These are phyloP conservation scores for Staphylotrichum longicolle DNA, from an alignment of 495 filamentous ascomycete genomes.

Conservation along the genomic window DNA sequence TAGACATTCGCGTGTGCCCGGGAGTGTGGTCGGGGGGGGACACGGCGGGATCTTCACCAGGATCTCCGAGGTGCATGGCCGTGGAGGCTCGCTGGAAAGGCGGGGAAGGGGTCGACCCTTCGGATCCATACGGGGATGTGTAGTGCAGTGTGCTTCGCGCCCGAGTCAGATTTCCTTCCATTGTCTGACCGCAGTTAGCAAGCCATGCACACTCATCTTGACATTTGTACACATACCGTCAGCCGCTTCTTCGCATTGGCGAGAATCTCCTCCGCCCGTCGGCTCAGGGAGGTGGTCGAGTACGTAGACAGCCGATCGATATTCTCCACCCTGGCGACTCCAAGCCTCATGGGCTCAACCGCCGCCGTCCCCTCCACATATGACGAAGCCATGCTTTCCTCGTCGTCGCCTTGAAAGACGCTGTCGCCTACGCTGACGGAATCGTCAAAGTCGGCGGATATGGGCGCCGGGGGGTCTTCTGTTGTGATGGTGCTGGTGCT, in stretches of 20 bases:
- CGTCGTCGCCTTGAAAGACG: slow-evolving; percentile 58
- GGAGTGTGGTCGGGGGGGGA: slow-evolving; percentile 24
- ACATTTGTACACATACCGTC: slow-evolving; percentile 58
- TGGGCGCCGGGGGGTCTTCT: slow-evolving; percentile 38
- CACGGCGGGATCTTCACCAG: slow-evolving; percentile 13
- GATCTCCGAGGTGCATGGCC: slow-evolving; percentile 29
- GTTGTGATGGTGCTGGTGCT: slow-evolving; percentile 53
- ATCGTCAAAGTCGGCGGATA: slow-evolving; percentile 58
- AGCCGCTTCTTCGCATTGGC: slow-evolving; percentile 86
- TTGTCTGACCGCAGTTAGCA: slow-evolving; percentile 57
- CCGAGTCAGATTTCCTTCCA: slow-evolving; percentile 84
- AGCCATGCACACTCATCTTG: background rate
- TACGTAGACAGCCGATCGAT: slow-evolving; percentile 43
- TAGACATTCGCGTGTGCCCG: slow-evolving; percentile 44
- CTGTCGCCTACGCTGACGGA: slow-evolving; percentile 55
- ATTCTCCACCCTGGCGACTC: slow-evolving; percentile 30
- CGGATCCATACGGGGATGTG: slow-evolving; percentile 57
- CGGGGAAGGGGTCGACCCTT: slow-evolving; percentile 47
- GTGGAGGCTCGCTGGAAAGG: slow-evolving; percentile 38
- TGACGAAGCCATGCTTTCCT: slow-evolving; percentile 55
- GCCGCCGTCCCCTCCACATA: slow-evolving; percentile 43
- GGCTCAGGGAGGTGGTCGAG: slow-evolving; percentile 72
- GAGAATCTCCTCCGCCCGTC: slow-evolving; percentile 80
- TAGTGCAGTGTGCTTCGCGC: slow-evolving; percentile 70
- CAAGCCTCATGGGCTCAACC: slow-evolving; percentile 23